phyloP scores from a whole-genome alignment of 257 asterid genomes.

The Gardenia jasminoides region DNA sequence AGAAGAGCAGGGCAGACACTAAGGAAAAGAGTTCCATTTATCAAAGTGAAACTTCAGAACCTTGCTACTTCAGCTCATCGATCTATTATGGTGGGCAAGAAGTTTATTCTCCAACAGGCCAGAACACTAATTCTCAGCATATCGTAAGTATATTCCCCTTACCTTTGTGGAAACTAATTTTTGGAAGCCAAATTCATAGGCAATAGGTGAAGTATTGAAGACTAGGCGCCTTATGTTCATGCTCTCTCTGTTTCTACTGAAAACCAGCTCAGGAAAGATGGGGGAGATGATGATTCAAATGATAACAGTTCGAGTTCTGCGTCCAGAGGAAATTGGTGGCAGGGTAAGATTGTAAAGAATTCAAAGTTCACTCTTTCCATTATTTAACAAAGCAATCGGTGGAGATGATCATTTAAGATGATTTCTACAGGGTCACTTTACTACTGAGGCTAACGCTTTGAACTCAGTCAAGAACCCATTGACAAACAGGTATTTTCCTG shows the following conservation, averaged over 20 bases:
- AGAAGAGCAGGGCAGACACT: slow-evolving; percentile 26
- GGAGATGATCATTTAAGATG: not conserved
- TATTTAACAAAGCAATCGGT: not conserved
- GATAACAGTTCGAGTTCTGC: slow-evolving; percentile 54
- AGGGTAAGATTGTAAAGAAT: slow-evolving; percentile 40
- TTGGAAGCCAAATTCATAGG: not conserved
- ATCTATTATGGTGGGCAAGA: slow-evolving; percentile 82
- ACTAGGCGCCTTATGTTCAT: not conserved
- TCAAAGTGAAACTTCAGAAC: slow-evolving; percentile 45
- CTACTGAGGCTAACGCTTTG: slow-evolving; percentile 30
- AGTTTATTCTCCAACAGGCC: slow-evolving; percentile 50
- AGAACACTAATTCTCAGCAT: slow-evolving; percentile 33
- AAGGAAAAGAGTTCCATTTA: slow-evolving; percentile 29
- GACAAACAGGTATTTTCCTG: slow-evolving; percentile 5
- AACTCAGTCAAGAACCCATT: not conserved
- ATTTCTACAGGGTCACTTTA: slow-evolving; percentile 65
- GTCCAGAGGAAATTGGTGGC: slow-evolving; percentile 92
- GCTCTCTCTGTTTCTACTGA: not conserved
- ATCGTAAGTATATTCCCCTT: slow-evolving; percentile 31
- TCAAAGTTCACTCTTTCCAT: slow-evolving; percentile 1
- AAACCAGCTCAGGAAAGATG: slow-evolving; percentile 52
- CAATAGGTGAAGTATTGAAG: not conserved
- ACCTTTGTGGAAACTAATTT: not conserved
- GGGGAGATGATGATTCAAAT: slow-evolving; percentile 42
- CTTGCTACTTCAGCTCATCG: slow-evolving; percentile 74